phyloP scores from a whole-genome alignment of 331 rosid species.

The Rhamnella rubrinervis region DNA sequence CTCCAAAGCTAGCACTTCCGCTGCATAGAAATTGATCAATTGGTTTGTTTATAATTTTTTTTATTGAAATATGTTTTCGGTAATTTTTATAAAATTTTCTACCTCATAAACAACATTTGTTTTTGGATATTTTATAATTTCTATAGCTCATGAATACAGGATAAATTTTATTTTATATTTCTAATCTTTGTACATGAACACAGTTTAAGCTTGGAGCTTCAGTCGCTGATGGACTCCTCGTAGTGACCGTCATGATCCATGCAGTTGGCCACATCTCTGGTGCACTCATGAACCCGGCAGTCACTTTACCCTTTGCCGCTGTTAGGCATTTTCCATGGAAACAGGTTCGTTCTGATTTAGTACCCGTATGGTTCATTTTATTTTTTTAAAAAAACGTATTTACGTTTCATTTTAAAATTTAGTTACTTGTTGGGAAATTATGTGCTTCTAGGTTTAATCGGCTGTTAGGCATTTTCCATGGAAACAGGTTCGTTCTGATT shows the following conservation, averaged over 20 bases:
- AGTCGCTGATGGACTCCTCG: slow-evolving; percentile 64
- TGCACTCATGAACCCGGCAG: slow-evolving; percentile 88
- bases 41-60: too few species aligned
- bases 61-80: too few species aligned
- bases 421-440: too few species aligned
- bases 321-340: slow-evolving; percentile 70
- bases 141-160: too few species aligned
- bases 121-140: too few species aligned
- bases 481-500: slow-evolving; percentile 49
- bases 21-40: too few species aligned
- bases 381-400: neutral
- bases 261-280: slow-evolving; percentile 86
- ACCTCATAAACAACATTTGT: too few species aligned
- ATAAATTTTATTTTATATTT: too few species aligned
- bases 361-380: neutral
- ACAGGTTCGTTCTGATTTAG: slow-evolving; percentile 36
- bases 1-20: too few species aligned
- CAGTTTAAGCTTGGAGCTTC: slow-evolving; percentile 68
- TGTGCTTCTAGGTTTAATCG: neutral
- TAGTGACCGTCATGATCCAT: slow-evolving; percentile 76
- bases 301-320: slow-evolving; percentile 73
- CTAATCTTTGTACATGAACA: too few species aligned
- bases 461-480: slow-evolving; percentile 62
- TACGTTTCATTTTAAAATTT: neutral
- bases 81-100: too few species aligned